phyloP scores from a whole-genome alignment of 2,329 filamentous ascomycete genomes.

The Xylaria sp. region DNA sequence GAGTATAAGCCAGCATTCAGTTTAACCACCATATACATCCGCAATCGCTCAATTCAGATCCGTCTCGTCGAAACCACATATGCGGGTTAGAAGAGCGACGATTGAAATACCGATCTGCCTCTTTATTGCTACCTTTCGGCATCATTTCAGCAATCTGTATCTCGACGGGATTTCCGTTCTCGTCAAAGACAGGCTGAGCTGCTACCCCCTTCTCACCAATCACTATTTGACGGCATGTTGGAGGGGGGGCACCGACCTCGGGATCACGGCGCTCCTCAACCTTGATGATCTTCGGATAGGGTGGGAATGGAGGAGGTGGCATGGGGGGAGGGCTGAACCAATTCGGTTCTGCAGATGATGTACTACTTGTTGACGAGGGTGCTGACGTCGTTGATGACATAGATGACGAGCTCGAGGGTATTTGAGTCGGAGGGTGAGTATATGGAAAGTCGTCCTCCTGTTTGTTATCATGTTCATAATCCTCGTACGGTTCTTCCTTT shows the following conservation, averaged over 20 bases:
- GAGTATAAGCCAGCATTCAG: constrained; percentile 46
- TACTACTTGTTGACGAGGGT: constrained; percentile 29
- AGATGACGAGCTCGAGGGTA: background rate
- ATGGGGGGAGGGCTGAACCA: constrained; percentile 34
- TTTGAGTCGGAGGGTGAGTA: background rate
- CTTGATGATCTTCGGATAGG: constrained; percentile 66
- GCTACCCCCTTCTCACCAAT: constrained; percentile 55
- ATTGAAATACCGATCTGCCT: constrained; percentile 11
- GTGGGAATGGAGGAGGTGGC: constrained; percentile 42
- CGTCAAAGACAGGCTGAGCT: constrained; percentile 52
- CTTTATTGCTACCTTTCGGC: constrained; percentile 34
- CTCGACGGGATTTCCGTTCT: constrained; percentile 54
- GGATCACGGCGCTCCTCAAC: constrained; percentile 64
- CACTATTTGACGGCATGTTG: constrained; percentile 62
- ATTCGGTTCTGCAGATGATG: constrained; percentile 28
- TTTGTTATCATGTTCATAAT: background rate
- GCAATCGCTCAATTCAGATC: constrained; percentile 60
- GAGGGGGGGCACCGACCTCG: constrained; percentile 48
- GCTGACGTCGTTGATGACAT: constrained; percentile 23
- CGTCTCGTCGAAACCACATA: constrained; percentile 30
- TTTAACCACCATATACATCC: constrained; percentile 66
- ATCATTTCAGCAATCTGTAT: constrained; percentile 59
- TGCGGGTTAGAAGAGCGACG: constrained; percentile 18
- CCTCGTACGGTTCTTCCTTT: background rate
- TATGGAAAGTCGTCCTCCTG: background rate